A percentile compares a stretch with the other conserved stretches of the same genome.
Evolutionary conservation across 805 yeast species (phyloP).

Genomic region (Clavispora asparagi): DNA sequence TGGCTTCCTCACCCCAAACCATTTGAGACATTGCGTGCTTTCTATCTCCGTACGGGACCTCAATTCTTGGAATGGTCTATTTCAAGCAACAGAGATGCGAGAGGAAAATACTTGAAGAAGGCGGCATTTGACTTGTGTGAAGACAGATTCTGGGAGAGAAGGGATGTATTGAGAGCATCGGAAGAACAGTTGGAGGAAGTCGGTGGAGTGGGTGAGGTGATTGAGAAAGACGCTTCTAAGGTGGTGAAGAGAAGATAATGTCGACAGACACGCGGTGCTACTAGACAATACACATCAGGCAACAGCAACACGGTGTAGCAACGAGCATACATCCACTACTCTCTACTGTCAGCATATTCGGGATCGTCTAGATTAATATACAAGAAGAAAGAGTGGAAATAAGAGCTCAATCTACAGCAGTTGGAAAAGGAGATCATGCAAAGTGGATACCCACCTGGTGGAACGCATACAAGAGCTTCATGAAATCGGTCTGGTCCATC

Average conservation of each 20-base stretch:
- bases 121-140: conserved; percentile 88
- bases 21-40: conserved; percentile 77
- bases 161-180: conserved; percentile 82
- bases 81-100: conserved; percentile 73
- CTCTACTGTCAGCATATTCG: background rate
- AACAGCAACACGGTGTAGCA: no score
- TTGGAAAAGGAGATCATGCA: conserved; percentile 43
- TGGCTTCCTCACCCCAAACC: conserved; percentile 98
- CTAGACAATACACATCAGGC: no score
- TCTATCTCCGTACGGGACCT: conserved; percentile 83
- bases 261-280: no score
- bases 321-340: background rate
- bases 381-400: background rate
- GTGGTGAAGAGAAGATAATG: conserved; percentile 44
- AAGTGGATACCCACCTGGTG: conserved; percentile 97
- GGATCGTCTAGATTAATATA: background rate
- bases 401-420: background rate
- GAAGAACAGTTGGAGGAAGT: conserved; percentile 87
- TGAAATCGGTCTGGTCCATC: conserved; percentile 91
- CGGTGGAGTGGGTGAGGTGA: conserved; percentile 85
- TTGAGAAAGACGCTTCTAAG: conserved; percentile 62
- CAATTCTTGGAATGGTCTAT: conserved; percentile 91
- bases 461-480: conserved; percentile 81
- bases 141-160: conserved; percentile 98
- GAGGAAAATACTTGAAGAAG: conserved; percentile 86